A percentile compares a stretch with the other conserved stretches of the same genome.
Evolutionary conservation across 148 eudicot genomes (phyloP).

Genomic region (Spergularia bocconei): DNA sequence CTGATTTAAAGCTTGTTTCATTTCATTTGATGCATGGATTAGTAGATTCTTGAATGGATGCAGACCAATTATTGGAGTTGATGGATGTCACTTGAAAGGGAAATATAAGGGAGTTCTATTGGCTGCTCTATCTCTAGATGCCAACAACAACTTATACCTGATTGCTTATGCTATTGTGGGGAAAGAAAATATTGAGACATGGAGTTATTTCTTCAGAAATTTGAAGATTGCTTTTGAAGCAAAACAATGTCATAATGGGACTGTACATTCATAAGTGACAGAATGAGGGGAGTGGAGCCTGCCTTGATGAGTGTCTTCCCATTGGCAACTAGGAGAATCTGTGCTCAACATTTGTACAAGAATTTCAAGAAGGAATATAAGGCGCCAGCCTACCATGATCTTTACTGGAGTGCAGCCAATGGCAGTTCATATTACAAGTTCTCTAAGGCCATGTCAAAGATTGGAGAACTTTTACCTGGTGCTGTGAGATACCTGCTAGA

Average conservation of each 20-base stretch:
- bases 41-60: not conserved
- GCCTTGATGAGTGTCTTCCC: too few relatives aligned
- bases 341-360: too few relatives aligned
- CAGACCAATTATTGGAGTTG: not conserved
- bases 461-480: too few relatives aligned
- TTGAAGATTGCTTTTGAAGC: not conserved
- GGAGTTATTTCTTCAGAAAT: constrained; percentile 3
- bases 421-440: too few relatives aligned
- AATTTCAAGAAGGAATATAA: too few relatives aligned
- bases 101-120: not conserved
- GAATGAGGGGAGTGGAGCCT: too few relatives aligned
- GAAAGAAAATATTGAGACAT: not conserved
- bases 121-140: not conserved
- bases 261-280: constrained; percentile 8
- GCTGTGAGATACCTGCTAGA: too few relatives aligned
- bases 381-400: too few relatives aligned
- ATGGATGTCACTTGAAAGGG: not conserved
- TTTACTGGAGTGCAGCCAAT: too few relatives aligned
- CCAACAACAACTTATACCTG: not conserved
- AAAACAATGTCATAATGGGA: not conserved
- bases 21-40: not conserved
- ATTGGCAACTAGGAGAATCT: too few relatives aligned
- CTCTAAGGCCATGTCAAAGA: too few relatives aligned
- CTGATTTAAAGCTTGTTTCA: not conserved
- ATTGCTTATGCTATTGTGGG: not conserved